Evolutionary conservation across 345 rosid genomes (phyloP), one percentile per base, ranked within the genome.

Genomic region (Anacardium occidentale): DNA sequence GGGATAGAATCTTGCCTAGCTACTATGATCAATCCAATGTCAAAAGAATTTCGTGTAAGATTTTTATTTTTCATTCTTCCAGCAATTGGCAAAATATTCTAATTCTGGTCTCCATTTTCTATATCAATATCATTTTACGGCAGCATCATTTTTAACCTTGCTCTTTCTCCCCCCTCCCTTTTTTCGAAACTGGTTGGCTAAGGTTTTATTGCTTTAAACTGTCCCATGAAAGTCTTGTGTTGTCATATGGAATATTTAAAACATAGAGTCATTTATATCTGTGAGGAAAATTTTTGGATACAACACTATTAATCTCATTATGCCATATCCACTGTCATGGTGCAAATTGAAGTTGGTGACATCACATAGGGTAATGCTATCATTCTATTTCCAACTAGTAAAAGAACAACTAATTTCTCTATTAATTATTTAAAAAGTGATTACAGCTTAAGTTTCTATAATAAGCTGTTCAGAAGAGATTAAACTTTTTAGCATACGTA

Each of bases 1-100:
- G 88, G 84, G 60, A 71, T 84, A 22, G 82, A 80, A 59, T 79
- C 82, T 62, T 84, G 88, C 65, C 82, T 84, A 34, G 84, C 68
- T 20, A 84, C 88, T 62, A 79, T 84, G 84, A 64, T 82, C 50
- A 76, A 77, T 56, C 88, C 85, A 20, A 73, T 64, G 32, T 77
- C 75, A 21, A 84, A 75, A 64, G 85, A 79, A 69, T 81, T 84
- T 25, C 74, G 74, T 64, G 87, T 84, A 77, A 75, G 88, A 69
- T 29, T 29, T 29, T 29, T 29, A 40, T 37, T 37, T 60, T 74
- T 29, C 66, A 77, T 24, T 15, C n/a, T 25, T 65, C 53, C 45
- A 44, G n/a, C 34, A 62, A 54, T 18, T 42, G 1, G 14, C 29
- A 65, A 18, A 50, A 40, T 18, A 10, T 77, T 42, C 56, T 20